A percentile compares a stretch with the other conserved stretches of the same genome.
These are phyloP conservation scores for Silene latifolia DNA, from an alignment of 148 eudicot genomes.

Conservation along the genomic window DNA sequence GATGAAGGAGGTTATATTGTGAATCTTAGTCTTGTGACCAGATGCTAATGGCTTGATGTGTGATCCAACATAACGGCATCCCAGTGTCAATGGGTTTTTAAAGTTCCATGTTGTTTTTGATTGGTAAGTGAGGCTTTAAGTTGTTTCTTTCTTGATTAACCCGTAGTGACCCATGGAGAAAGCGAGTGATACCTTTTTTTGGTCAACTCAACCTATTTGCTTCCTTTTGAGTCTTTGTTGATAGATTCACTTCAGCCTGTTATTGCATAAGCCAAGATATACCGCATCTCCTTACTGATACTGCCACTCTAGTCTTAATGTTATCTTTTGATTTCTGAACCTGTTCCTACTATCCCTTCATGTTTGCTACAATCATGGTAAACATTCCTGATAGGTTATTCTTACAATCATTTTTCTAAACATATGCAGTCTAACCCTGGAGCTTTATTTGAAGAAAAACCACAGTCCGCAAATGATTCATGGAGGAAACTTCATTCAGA, in stretches of 20 bases:
- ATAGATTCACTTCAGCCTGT: background rate
- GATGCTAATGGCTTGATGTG: background rate
- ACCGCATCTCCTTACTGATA: background rate
- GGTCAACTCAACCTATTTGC: background rate
- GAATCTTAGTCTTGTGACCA: background rate
- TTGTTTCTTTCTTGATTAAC: background rate
- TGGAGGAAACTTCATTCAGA: slow-evolving; percentile 98
- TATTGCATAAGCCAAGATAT: too few species aligned
- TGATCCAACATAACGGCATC: background rate
- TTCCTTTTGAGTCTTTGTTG: background rate
- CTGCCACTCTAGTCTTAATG: background rate
- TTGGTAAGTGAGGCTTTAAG: background rate
- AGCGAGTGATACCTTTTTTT: background rate
- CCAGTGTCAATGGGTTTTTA: background rate
- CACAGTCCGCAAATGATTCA: slow-evolving; percentile 92
- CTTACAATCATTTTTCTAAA: background rate
- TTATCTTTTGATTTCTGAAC: background rate
- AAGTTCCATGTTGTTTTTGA: background rate
- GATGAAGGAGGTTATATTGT: background rate
- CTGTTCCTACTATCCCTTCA: background rate
- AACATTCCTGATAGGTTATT: background rate
- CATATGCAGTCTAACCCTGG: slow-evolving; percentile 58
- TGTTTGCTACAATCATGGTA: background rate
- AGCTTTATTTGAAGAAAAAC: slow-evolving; percentile 94
- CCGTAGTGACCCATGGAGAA: background rate